These are phyloP conservation scores for Raphidocelis subcapitata DNA, from an alignment of 139 green algal species.

Conservation along the genomic window DNA sequence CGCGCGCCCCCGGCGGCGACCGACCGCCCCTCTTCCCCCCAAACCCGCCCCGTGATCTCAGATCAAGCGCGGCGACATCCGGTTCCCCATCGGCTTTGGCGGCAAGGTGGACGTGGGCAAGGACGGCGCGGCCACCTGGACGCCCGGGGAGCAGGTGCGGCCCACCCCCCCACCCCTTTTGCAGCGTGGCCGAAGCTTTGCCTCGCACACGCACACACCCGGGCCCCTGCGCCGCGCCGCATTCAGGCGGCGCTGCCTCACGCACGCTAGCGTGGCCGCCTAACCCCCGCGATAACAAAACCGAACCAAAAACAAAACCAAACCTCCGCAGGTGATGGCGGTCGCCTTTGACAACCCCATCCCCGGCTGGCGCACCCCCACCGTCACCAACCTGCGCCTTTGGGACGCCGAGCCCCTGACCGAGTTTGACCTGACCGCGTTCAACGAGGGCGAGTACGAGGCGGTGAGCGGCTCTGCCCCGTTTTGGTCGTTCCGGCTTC, in stretches of 20 bases:
- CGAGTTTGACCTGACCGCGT: constrained; percentile 93
- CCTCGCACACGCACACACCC: too few species aligned
- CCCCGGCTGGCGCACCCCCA: constrained; percentile 90
- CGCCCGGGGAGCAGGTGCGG: constrained; percentile 49
- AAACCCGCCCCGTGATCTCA: too few species aligned
- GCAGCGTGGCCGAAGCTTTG: too few species aligned
- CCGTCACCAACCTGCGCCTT: constrained; percentile 95
- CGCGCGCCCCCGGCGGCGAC: too few species aligned
- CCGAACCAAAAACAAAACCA: too few species aligned
- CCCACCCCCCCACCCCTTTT: too few species aligned
- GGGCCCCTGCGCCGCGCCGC: too few species aligned
- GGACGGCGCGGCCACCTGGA: constrained; percentile 44
- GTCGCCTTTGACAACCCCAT: constrained; percentile 96
- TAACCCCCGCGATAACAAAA: too few species aligned
- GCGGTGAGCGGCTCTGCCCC: constrained; percentile 33
- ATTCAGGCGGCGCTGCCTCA: too few species aligned
- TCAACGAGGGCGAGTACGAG: constrained; percentile 88
- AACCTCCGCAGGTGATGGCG: constrained; percentile 67
- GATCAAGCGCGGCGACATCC: constrained; percentile 43
- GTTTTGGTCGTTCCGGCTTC: not conserved
- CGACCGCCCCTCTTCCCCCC: not conserved
- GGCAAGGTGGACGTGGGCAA: constrained; percentile 45
- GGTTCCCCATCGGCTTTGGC: constrained; percentile 46
- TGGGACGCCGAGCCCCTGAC: constrained; percentile 87
- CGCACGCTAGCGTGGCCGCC: too few species aligned